Evolutionary conservation across 2,329 filamentous ascomycete species (phyloP).

Genomic region (Lachnellula occidentalis): DNA sequence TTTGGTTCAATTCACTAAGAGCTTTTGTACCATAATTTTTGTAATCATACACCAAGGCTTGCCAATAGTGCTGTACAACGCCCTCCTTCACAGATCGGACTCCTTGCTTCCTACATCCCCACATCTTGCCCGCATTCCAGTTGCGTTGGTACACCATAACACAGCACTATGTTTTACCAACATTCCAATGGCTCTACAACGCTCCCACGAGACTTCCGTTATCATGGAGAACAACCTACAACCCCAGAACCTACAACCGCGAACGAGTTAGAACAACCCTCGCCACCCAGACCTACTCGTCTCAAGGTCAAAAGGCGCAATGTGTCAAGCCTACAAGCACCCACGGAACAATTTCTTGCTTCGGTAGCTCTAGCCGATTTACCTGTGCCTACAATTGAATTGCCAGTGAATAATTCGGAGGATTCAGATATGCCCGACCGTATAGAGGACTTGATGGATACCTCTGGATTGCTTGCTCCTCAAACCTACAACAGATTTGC

Average conservation of each 20-base stretch:
- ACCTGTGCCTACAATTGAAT: conserved; percentile 60
- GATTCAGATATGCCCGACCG: conserved; percentile 26
- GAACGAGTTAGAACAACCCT: conserved; percentile 21
- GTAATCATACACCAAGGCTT: conserved; percentile 8
- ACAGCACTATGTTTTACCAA: conserved; percentile 21
- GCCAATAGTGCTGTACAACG: conserved; percentile 9
- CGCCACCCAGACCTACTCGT: conserved; percentile 26
- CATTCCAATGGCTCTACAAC: conserved; percentile 27
- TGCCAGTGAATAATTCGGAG: conserved; percentile 34
- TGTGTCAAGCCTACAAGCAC: conserved; percentile 38
- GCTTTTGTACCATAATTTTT: conserved; percentile 13
- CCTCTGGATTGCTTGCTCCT: conserved; percentile 21
- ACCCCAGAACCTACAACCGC: conserved; percentile 26
- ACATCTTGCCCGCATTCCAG: conserved; percentile 12
- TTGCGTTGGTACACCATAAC: conserved; percentile 9
- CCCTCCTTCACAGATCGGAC: not conserved
- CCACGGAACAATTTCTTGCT: conserved; percentile 61
- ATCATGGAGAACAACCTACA: conserved; percentile 19
- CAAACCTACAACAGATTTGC: conserved; percentile 9
- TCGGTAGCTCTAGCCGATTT: conserved; percentile 61
- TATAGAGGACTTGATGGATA: conserved; percentile 11
- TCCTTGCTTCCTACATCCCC: conserved; percentile 5
- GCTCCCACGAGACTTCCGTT: conserved; percentile 30
- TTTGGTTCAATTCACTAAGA: conserved; percentile 3
- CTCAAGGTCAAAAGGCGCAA: conserved; percentile 28